These are phyloP conservation scores for Phaffomyces opuntiae DNA, from an alignment of 805 yeast genomes.

Conservation along the genomic window DNA sequence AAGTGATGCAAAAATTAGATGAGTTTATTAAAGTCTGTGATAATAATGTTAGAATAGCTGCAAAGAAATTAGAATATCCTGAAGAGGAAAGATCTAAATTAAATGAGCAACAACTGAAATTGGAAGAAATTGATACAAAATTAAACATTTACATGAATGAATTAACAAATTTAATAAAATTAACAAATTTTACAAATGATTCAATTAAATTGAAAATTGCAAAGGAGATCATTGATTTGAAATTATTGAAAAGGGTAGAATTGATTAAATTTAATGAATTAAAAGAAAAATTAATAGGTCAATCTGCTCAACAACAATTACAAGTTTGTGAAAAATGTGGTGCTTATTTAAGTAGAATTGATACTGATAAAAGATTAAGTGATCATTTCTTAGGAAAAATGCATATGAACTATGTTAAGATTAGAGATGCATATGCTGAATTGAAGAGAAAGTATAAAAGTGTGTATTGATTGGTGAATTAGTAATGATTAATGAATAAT, in stretches of 20 bases:
- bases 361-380: slow-evolving; percentile 80
- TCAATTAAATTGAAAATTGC: slow-evolving; percentile 15
- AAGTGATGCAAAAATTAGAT: slow-evolving; percentile 39
- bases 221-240: slow-evolving; percentile 33
- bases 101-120: slow-evolving; percentile 43
- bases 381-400: slow-evolving; percentile 87
- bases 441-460: slow-evolving; percentile 12
- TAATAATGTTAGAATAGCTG: slow-evolving; percentile 53
- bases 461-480: not conserved
- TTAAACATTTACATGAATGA: slow-evolving; percentile 48
- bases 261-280: slow-evolving; percentile 52
- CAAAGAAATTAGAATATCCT: slow-evolving; percentile 60
- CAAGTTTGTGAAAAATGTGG: slow-evolving; percentile 91
- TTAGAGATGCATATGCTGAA: slow-evolving; percentile 42
- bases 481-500: too few species aligned
- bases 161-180: slow-evolving; percentile 46
- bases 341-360: slow-evolving; percentile 77
- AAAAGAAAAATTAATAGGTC: slow-evolving; percentile 63
- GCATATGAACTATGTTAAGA: slow-evolving; percentile 74
- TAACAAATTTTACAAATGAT: slow-evolving; percentile 17
- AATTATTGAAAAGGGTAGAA: slow-evolving; percentile 41
- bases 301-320: slow-evolving; percentile 80
- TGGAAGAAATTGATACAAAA: slow-evolving; percentile 54
- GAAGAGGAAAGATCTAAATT: slow-evolving; percentile 64
- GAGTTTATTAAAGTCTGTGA: slow-evolving; percentile 62